Conservation (phyloP, 805 yeast genomes). For the Candida odintsovae region DNA sequence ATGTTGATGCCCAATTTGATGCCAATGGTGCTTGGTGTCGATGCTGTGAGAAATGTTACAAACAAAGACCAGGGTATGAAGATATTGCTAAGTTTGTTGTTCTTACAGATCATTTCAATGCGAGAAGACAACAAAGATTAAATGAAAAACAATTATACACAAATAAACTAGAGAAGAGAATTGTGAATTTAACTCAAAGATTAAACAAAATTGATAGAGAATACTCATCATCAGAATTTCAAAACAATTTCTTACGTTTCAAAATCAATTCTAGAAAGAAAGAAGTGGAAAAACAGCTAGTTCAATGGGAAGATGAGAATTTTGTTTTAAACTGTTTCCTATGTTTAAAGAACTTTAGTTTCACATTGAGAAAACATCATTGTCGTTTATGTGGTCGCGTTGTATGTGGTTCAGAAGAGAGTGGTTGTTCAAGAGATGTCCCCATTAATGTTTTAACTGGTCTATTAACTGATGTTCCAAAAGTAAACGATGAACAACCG, state of each 20-base stretch:
- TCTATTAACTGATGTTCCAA: slow-evolving; percentile 14
- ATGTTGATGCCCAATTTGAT: slow-evolving; percentile 41
- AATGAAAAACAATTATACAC: slow-evolving; percentile 48
- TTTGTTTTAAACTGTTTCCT: slow-evolving; percentile 49
- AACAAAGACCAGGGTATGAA: slow-evolving; percentile 45
- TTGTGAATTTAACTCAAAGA: slow-evolving; percentile 38
- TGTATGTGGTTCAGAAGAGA: slow-evolving; percentile 63
- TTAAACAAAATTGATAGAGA: slow-evolving; percentile 22
- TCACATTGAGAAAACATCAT: slow-evolving; percentile 73
- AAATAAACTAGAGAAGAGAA: slow-evolving; percentile 56
- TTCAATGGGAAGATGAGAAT: slow-evolving; percentile 61
- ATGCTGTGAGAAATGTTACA: slow-evolving; percentile 63
- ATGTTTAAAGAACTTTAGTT: slow-evolving; percentile 53
- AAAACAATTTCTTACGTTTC: slow-evolving; percentile 22
- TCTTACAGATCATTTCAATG: slow-evolving; percentile 36
- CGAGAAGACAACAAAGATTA: slow-evolving; percentile 34
- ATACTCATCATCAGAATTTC: slow-evolving; percentile 13
- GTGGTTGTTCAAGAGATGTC: slow-evolving; percentile 70
- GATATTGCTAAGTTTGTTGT: slow-evolving; percentile 43
- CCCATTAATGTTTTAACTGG: slow-evolving; percentile 34
- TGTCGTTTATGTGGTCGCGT: slow-evolving; percentile 84
- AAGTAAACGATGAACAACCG: slow-evolving; percentile 21
- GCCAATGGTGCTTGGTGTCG: slow-evolving; percentile 60
- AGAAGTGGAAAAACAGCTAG: slow-evolving; percentile 41
- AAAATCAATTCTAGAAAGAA: slow-evolving; percentile 26